Evolutionary conservation across 371 early-diverging fungal species (phyloP), one percentile per base, ranked within the genome.

Genomic region (Blakeslea trispora): DNA sequence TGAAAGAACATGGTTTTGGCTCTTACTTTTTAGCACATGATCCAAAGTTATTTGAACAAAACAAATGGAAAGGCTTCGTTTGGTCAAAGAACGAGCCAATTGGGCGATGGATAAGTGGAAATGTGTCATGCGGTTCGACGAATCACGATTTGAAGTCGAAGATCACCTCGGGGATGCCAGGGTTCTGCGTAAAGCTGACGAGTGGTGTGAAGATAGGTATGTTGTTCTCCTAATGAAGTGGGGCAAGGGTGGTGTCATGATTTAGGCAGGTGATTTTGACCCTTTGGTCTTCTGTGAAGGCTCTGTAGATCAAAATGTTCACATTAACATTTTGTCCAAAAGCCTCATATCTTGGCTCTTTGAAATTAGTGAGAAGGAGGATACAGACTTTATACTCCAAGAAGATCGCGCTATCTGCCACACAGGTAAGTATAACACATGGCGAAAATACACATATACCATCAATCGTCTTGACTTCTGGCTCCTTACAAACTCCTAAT

Each of bases 351-450:
- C 46, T 9, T 44, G 46, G 24, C 35, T 46, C 45, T 6, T 32
- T 5, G 5, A 17, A 1, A 9, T n/a, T 18, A 7, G 5, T 6
- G 15, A 41, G 3, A 15, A 41, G 13, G 22, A 51, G 8, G 35
- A 54, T 1, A 54, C 17, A 37, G 37, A 45, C 22, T 54, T 54
- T n/a, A 54, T 45, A 7, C 37, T 46, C 37, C 45, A 54, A 35
- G 46, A 54, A 37, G 35, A 54, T 35, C 9, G 55, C 9, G 37
- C 46, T 21, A 45, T 21, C 19, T 54, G 39, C 37, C 46, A 45
- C 21, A 37, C 23, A 0, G 24, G 17, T n/a, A 19, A n/a, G 0
- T 45, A 34, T 37, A 23, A 34, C 5, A 1, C 6, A 34, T 45
- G 15, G 55, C 35, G 55, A 14, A 54, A 53, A 15, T n/a, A 54